These are phyloP conservation scores for Wallacemonas sp. DNA, from an alignment of 208 protist species.

Conservation along the genomic window DNA sequence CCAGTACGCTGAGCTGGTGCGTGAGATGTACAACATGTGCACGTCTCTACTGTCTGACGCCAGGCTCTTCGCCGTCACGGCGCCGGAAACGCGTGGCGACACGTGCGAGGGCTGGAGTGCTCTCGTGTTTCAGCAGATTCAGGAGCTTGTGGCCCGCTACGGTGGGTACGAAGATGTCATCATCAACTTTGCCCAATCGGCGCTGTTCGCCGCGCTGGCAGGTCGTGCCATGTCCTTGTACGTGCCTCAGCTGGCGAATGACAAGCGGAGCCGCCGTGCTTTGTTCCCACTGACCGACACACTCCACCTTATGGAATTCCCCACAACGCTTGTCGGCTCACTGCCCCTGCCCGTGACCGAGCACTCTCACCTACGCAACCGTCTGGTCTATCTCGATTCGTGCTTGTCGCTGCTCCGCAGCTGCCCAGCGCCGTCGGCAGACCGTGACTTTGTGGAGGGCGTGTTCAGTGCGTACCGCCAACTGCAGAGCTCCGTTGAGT, in stretches of 20 bases:
- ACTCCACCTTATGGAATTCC: constrained; percentile 71
- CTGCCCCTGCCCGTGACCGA: constrained; percentile 26
- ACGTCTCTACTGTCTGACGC: constrained; percentile 64
- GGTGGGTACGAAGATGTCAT: constrained; percentile 90
- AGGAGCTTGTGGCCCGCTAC: constrained; percentile 62
- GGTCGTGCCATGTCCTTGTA: constrained; percentile 45
- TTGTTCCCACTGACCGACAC: constrained; percentile 49
- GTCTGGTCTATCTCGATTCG: constrained; percentile 75
- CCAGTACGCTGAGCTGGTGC: constrained; percentile 73
- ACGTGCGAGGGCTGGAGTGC: constrained; percentile 59
- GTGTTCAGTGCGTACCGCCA: constrained; percentile 68
- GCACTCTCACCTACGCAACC: constrained; percentile 44
- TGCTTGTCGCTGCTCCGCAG: constrained; percentile 63
- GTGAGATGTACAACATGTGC: constrained; percentile 65
- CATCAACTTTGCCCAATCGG: constrained; percentile 77
- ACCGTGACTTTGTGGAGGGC: constrained; percentile 58
- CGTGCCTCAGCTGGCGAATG: constrained; percentile 3
- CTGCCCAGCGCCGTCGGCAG: constrained; percentile 43
- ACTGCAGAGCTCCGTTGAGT: constrained; percentile 67
- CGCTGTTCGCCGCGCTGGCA: constrained; percentile 68
- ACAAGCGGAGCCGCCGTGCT: constrained; percentile 13
- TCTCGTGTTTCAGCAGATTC: constrained; percentile 72
- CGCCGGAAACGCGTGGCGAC: constrained; percentile 3
- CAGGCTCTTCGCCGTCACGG: constrained; percentile 39
- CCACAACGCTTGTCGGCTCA: constrained; percentile 25